phyloP scores from a whole-genome alignment of 2,329 filamentous ascomycete species.

The Aspergillus sp. region DNA sequence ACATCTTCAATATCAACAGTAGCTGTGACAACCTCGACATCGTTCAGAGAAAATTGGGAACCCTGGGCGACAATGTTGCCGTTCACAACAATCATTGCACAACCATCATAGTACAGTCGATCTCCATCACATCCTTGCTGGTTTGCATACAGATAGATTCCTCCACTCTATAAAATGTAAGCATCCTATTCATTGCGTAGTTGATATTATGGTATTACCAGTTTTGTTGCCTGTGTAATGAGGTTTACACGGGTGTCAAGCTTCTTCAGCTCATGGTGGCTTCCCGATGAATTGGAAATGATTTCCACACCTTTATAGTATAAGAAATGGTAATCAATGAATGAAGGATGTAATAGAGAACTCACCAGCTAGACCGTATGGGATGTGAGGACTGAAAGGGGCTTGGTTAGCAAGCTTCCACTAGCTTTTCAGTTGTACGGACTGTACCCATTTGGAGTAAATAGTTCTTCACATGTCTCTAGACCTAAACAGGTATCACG shows the following conservation, averaged over 20 bases:
- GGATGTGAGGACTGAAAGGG: conserved; percentile 47
- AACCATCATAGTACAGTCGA: conserved; percentile 60
- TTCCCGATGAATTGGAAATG: conserved; percentile 65
- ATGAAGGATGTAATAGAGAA: conserved; percentile 46
- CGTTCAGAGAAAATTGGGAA: conserved; percentile 60
- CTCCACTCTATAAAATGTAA: conserved; percentile 33
- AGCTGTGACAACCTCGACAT: conserved; percentile 63
- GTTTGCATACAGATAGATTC: conserved; percentile 58
- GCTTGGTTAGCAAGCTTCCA: conserved; percentile 12
- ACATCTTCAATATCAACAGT: conserved; percentile 70
- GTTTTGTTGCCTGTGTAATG: conserved; percentile 59
- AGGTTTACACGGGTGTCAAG: conserved; percentile 60
- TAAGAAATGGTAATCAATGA: conserved; percentile 24
- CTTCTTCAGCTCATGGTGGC: conserved; percentile 65
- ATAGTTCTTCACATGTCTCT: conserved; percentile 67
- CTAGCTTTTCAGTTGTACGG: too few relatives aligned
- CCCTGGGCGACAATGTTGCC: conserved; percentile 62
- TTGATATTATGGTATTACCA: conserved; percentile 9
- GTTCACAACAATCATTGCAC: conserved; percentile 59
- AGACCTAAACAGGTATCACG: conserved; percentile 59
- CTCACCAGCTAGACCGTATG: conserved; percentile 50
- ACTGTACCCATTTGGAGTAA: conserved; percentile 48
- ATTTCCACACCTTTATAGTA: conserved; percentile 61
- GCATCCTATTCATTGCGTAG: background rate
- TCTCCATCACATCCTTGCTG: conserved; percentile 58